Percentiles rank a stretch among this genome's conserved stretches.
These are phyloP conservation scores for Begonia peltatifolia DNA, from an alignment of 306 rosid species.

Conservation along the genomic window DNA sequence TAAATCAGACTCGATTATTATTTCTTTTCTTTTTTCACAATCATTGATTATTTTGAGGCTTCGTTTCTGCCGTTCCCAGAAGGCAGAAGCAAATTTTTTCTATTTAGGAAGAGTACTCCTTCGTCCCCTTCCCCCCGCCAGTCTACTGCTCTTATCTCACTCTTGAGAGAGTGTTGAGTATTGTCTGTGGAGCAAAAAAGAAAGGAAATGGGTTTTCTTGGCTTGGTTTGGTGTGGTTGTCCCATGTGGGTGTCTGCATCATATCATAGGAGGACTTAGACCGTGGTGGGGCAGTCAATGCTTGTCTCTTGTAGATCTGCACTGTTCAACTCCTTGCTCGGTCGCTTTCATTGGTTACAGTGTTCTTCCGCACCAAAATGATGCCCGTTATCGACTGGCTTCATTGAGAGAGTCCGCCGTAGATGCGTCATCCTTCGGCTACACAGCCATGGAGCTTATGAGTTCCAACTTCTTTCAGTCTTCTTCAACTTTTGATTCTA, in stretches of 20 bases:
- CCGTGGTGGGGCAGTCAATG: slow-evolving; percentile 19
- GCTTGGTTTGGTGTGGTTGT: slow-evolving; percentile 8
- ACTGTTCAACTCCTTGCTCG: slow-evolving; percentile 26
- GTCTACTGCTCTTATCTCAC: no score
- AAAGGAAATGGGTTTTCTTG: slow-evolving; percentile 4
- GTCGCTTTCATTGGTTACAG: slow-evolving; percentile 26
- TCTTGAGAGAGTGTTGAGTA: no score
- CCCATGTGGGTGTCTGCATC: slow-evolving; percentile 32
- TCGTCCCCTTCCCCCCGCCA: no score
- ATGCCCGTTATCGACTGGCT: neutral
- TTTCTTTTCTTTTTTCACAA: no score
- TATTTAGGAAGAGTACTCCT: no score
- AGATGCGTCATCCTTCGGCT: neutral
- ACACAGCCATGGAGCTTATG: slow-evolving; percentile 39
- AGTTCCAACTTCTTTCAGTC: slow-evolving; percentile 37
- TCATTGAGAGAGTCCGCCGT: no score
- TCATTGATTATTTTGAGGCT: no score
- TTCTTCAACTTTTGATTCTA: slow-evolving; percentile 27
- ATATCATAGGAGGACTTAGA: slow-evolving; percentile 13
- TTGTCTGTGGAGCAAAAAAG: neutral
- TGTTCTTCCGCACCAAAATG: slow-evolving; percentile 16
- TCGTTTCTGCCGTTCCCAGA: no score
- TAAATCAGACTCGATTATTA: no score
- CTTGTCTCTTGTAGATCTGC: slow-evolving; percentile 17
- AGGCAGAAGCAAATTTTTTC: no score